phyloP scores from a whole-genome alignment of 768 basidiomycete genomes.

The Trametes cubensis region DNA sequence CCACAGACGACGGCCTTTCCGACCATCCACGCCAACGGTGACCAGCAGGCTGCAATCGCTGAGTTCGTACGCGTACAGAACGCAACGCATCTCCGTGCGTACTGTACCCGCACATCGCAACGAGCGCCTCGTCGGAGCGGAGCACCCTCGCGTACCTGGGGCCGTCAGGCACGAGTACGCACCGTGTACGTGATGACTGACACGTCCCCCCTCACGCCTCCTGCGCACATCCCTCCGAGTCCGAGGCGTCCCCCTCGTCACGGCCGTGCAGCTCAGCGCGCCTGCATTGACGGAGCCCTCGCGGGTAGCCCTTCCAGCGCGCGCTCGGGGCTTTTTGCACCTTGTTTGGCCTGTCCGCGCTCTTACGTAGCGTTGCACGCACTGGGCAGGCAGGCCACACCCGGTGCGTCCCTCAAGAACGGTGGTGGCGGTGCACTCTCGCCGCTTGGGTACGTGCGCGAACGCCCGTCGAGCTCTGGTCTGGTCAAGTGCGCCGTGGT shows the following conservation, averaged over 20 bases:
- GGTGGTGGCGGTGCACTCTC: conserved; percentile 15
- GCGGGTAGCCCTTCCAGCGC: not conserved
- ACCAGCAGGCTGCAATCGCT: too few species aligned
- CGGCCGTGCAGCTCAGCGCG: not conserved
- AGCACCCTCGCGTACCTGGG: conserved; percentile 8
- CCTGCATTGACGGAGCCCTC: not conserved
- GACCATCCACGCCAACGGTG: not conserved
- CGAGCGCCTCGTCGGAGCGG: too few species aligned
- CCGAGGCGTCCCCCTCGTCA: too few species aligned
- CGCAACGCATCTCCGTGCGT: too few species aligned
- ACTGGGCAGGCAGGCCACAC: not conserved
- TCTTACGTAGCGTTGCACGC: not conserved
- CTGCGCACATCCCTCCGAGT: too few species aligned
- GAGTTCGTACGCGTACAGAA: too few species aligned
- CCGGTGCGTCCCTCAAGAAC: conserved; percentile 10
- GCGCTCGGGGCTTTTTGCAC: conserved; percentile 6
- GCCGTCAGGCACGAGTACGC: conserved; percentile 11
- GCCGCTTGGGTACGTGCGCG: not conserved
- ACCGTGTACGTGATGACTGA: not conserved
- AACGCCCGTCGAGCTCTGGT: too few species aligned
- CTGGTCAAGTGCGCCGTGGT: not conserved
- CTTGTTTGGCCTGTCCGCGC: conserved; percentile 1
- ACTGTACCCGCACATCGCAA: too few species aligned
- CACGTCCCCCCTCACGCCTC: too few species aligned
- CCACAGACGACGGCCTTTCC: too few species aligned